These are phyloP conservation scores for Furcasterigmium sp. DNA, from an alignment of 2,329 filamentous ascomycete genomes.

Conservation along the genomic window DNA sequence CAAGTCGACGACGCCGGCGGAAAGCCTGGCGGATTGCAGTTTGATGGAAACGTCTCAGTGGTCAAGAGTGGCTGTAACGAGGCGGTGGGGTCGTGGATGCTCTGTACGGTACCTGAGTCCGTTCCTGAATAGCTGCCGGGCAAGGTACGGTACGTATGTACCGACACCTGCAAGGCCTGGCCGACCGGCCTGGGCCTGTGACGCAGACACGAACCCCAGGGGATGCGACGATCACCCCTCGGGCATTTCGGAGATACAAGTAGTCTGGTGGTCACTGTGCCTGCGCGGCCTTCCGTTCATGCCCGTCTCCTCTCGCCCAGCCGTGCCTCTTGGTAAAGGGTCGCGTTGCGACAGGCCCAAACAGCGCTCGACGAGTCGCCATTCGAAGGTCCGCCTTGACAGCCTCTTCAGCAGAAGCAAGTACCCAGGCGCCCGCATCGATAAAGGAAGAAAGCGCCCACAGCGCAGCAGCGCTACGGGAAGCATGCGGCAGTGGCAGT, in stretches of 20 bases:
- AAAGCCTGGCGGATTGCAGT: background rate
- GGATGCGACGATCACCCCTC: background rate
- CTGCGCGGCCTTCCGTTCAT: background rate
- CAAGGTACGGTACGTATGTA: slow-evolving; percentile 1
- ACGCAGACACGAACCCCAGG: background rate
- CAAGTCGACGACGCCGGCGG: background rate
- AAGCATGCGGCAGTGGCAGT: too few species aligned
- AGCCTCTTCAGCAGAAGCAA: too few species aligned
- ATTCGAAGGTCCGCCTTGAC: too few species aligned
- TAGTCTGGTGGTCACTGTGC: background rate
- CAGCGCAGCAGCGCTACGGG: too few species aligned
- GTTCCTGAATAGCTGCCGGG: background rate
- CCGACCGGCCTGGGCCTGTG: slow-evolving; percentile 1
- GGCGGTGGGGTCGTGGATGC: background rate
- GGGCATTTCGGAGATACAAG: background rate
- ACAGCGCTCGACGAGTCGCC: too few species aligned
- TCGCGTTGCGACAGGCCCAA: too few species aligned
- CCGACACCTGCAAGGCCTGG: background rate
- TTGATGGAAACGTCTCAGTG: background rate
- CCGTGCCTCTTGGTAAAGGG: too few species aligned
- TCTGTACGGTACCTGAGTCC: background rate
- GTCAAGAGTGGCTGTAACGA: background rate
- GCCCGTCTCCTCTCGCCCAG: too few species aligned
- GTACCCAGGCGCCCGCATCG: too few species aligned
- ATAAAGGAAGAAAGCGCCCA: too few species aligned